Evolutionary conservation across 1,284 basidiomycete species (phyloP).

Genomic region (Rhizoctonia solani): DNA sequence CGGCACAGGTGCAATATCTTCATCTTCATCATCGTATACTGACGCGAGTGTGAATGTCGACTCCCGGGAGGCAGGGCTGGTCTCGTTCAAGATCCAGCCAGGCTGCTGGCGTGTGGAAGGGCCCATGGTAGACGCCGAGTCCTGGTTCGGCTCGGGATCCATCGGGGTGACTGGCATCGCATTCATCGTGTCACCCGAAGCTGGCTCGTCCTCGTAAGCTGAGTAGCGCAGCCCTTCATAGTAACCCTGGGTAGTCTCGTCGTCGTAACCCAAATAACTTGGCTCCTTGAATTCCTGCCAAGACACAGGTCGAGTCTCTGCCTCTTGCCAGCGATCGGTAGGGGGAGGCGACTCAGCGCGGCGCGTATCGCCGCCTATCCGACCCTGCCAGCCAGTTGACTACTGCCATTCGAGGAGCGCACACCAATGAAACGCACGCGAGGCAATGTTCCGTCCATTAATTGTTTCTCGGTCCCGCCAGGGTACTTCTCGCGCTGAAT

Average conservation of each 20-base stretch:
- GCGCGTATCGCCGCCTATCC: too few relatives aligned
- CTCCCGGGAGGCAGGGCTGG: conserved; percentile 10
- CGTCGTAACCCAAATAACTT: background rate
- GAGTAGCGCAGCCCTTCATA: background rate
- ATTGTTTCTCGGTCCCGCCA: conserved; percentile 7
- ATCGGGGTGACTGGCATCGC: background rate
- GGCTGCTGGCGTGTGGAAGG: background rate
- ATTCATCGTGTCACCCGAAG: too few relatives aligned
- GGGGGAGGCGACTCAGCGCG: too few relatives aligned
- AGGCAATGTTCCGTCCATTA: background rate
- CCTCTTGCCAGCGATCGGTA: conserved; percentile 1
- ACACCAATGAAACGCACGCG: conserved; percentile 29
- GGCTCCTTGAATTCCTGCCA: conserved; percentile 22
- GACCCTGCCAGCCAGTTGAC: conserved; percentile 28
- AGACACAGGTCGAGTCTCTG: conserved; percentile 15
- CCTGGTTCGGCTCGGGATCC: too few relatives aligned
- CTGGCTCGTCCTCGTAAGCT: conserved; percentile 1
- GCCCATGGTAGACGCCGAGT: too few relatives aligned
- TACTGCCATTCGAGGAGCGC: conserved; percentile 27
- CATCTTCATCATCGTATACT: conserved; percentile 16
- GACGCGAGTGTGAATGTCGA: conserved; percentile 29
- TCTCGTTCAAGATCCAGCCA: conserved; percentile 6
- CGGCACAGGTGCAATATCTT: conserved; percentile 17
- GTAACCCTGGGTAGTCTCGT: background rate
- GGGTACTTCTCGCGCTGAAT: conserved; percentile 26